Evolutionary conservation across 2,329 filamentous ascomycete genomes (phyloP), one percentile per base, ranked within the genome.

Genomic region (Pseudopithomyces chartarum): DNA sequence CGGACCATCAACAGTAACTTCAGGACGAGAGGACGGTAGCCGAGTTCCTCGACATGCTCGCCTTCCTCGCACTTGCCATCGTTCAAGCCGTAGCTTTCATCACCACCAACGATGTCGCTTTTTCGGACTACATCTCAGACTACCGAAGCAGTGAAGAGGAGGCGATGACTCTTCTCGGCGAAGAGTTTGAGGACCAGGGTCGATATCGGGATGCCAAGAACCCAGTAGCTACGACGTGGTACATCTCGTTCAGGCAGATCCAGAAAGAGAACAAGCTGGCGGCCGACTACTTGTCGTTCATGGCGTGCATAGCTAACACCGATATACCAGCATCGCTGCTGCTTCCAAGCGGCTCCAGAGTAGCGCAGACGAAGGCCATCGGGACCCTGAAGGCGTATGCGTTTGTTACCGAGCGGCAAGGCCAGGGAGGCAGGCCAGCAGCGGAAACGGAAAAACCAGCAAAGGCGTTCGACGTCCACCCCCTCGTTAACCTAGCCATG

Each of bases 321-420:
- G 61, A 69, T 39, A 75, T 79, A 54, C 71, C 71, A 2, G 54
- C 55, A 26, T 74, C 71, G 0, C 60, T 79, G 42, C 62, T 79
- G 47, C 70, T 66, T 6, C 29, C 20, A 36, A 39, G 36, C 11
- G 29, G 39, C 34, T 69, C 67, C 1, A 54, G 45, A 12, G 63
- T 63, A 29, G 54, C 65, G 20, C 55, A 52, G 19, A 20, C 46
- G 12, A 63, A 76, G 13, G 76, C 74, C 2, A 60, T 76, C 32
- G 71, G 68, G 7, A 70, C 54, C 15, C 60, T 78, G 13, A 66
- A 57, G 29, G 68, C 62, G 23, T 78, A 76, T 54, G 69, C 71
- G 2, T 72, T 74, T 58, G 39, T 76, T 49, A 64, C 45, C 22
- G 56, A 63, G 22, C 48, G 56, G 49, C 48, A 43, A 34, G 26